Evolutionary conservation across 75 land plant genomes (phyloP).

Genomic region (Sequoia sempervirens): DNA sequence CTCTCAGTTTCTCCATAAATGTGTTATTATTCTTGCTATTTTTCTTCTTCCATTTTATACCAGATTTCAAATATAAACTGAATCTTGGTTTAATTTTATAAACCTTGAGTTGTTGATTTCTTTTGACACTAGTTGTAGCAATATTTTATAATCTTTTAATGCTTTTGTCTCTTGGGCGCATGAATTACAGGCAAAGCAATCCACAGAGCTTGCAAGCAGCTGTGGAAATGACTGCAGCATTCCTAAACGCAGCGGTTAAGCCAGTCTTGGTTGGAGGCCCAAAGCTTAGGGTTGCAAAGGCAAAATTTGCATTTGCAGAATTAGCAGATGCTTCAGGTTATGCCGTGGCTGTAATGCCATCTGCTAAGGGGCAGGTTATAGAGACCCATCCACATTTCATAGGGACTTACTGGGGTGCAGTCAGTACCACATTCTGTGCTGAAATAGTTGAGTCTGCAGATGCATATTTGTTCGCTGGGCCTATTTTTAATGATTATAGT

Average conservation of each 20-base stretch:
- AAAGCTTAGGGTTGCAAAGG: slow-evolving; percentile 39
- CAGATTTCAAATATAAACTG: not conserved
- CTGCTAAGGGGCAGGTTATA: slow-evolving; percentile 38
- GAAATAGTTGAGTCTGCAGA: slow-evolving; percentile 58
- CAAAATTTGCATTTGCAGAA: slow-evolving; percentile 40
- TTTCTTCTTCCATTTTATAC: not conserved
- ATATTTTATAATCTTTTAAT: not conserved
- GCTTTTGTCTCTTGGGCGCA: not conserved
- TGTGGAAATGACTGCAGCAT: slow-evolving; percentile 32
- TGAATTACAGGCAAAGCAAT: slow-evolving; percentile 31
- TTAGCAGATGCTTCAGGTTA: slow-evolving; percentile 38
- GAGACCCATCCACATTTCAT: slow-evolving; percentile 43
- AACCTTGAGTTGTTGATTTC: not conserved
- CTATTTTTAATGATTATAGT: slow-evolving; percentile 53
- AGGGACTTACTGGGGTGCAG: slow-evolving; percentile 58
- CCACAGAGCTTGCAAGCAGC: slow-evolving; percentile 38
- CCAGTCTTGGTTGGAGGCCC: slow-evolving; percentile 54
- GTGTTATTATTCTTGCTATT: not conserved
- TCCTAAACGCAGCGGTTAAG: slow-evolving; percentile 43
- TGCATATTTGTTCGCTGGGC: slow-evolving; percentile 54
- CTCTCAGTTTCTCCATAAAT: not conserved
- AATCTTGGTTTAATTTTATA: not conserved
- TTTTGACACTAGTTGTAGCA: not conserved
- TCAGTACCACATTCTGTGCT: slow-evolving; percentile 36
- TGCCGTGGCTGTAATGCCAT: slow-evolving; percentile 50